Evolutionary conservation across 768 basidiomycete species (phyloP), one percentile per base, ranked within the genome.

Genomic region (Xerocomus spinulosus): DNA sequence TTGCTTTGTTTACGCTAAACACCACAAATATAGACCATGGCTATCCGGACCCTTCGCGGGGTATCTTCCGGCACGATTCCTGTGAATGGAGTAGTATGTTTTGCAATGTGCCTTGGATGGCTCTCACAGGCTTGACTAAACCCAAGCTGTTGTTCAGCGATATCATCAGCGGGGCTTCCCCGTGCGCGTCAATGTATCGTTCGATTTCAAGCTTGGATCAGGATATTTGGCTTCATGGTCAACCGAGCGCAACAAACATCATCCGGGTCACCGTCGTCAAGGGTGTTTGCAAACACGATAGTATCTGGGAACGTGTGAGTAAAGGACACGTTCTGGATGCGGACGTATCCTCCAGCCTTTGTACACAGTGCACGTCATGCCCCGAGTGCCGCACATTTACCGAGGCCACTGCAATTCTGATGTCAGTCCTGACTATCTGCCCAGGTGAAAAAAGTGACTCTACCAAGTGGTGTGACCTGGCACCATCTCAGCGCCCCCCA

Each of bases 31-130:
- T 43, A 33, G 57, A 60, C 61, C 42, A 61, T 63, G 5, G 56
- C 56, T 15, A 62, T 57, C 56, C 61, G 60, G 6, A 61, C 54
- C 49, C 25, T 66, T 58, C 0, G 62, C 62, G 8, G 65, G 57
- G n/a, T 61, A 55, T 29, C 57, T 56, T 5, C 58, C 59, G 9
- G 64, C 54, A n/a, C 62, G 66, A 3, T 57, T 56, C 48, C 61
- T 59, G 35, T 37, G 8, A 7, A 13, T 17, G 13, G 3, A 9
- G 4, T 6, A n/a, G n/a, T 14, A 15, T 9, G 9, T 12, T 14
- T 23, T 20, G 15, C 15, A 10, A 2, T 30, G 12, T 18, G 26
- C 35, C n/a, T 14, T 7, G 14, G 9, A 20, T 24, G 23, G 15
- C 34, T 18, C 34, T 7, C 36, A 28, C 26, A 28, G 15, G 4